Conservation (phyloP, 257 asterid genomes). For the Nemophila menziesii region DNA sequence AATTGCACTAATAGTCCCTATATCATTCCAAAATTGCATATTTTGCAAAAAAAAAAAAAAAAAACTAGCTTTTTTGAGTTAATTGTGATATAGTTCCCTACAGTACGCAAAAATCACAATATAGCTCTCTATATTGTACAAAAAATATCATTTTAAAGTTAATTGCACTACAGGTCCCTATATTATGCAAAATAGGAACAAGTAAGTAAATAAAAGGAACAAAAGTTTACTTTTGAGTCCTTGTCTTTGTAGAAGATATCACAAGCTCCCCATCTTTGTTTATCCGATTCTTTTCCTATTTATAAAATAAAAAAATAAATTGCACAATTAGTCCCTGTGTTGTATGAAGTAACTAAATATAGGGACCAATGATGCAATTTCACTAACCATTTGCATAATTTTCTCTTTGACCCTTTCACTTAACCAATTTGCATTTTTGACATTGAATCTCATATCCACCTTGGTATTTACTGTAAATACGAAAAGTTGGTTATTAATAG, state of each 20-base stretch:
- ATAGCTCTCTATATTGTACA: too few relatives aligned
- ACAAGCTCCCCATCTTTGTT: slow-evolving; percentile 87
- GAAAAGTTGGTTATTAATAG: slow-evolving; percentile 3
- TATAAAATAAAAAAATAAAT: slow-evolving; percentile 1
- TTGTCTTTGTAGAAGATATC: slow-evolving; percentile 74
- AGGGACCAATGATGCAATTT: slow-evolving; percentile 7
- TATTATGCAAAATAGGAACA: too few relatives aligned
- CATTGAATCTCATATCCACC: slow-evolving; percentile 97
- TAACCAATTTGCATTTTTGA: slow-evolving; percentile 63
- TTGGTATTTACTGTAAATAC: slow-evolving; percentile 56
- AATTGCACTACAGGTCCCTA: too few relatives aligned
- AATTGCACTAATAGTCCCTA: too few relatives aligned
- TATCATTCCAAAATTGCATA: too few relatives aligned
- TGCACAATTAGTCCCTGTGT: neutral
- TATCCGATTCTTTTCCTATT: slow-evolving; percentile 83
- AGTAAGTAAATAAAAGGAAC: slow-evolving; percentile 10
- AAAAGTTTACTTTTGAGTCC: slow-evolving; percentile 69
- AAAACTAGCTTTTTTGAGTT: too few relatives aligned
- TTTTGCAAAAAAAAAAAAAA: too few relatives aligned
- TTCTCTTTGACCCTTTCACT: slow-evolving; percentile 69
- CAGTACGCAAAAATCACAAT: too few relatives aligned
- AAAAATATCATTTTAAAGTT: too few relatives aligned
- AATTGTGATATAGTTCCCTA: too few relatives aligned
- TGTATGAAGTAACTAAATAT: neutral
- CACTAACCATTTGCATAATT: slow-evolving; percentile 74